Conservation (phyloP, 2,329 filamentous ascomycete species). For the Trichoderma atrobrunneum region DNA sequence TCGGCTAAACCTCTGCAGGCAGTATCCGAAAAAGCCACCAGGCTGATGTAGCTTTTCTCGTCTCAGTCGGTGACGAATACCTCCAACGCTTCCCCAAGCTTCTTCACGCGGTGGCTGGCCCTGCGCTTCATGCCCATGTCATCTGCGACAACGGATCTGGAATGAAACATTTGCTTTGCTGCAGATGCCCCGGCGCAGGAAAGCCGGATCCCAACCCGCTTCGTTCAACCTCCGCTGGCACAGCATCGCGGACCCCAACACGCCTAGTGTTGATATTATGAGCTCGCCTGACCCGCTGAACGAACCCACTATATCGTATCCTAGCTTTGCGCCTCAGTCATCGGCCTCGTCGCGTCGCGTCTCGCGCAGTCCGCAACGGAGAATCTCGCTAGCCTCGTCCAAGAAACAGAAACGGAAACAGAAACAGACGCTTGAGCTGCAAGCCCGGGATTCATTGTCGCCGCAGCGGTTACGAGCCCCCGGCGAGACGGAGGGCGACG, state of each 20-base stretch:
- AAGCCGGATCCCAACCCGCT: conserved; percentile 27
- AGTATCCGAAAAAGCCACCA: not conserved
- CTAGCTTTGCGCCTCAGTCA: conserved; percentile 35
- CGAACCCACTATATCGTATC: conserved; percentile 34
- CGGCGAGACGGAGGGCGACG: conserved; percentile 34
- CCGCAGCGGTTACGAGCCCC: conserved; percentile 53
- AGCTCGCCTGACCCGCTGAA: conserved; percentile 53
- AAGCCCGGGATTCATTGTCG: conserved; percentile 49
- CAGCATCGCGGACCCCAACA: conserved; percentile 35
- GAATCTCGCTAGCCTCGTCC: conserved; percentile 45
- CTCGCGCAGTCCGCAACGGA: conserved; percentile 43
- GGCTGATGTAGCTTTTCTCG: not conserved
- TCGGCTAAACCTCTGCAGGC: conserved; percentile 5
- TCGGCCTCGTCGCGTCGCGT: conserved; percentile 36
- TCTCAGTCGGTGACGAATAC: conserved; percentile 2
- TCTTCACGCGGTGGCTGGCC: conserved; percentile 16
- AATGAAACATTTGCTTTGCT: conserved; percentile 13
- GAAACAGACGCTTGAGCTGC: conserved; percentile 57
- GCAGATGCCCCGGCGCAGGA: conserved; percentile 33
- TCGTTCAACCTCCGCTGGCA: conserved; percentile 37
- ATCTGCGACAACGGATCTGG: not conserved
- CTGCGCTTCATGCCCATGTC: not conserved
- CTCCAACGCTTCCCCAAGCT: not conserved
- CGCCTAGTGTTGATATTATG: conserved; percentile 43
- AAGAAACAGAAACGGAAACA: conserved; percentile 53